Base-by-base conservation (phyloP, 768 basidiomycete species). In the Trametes sanguinea region DNA sequence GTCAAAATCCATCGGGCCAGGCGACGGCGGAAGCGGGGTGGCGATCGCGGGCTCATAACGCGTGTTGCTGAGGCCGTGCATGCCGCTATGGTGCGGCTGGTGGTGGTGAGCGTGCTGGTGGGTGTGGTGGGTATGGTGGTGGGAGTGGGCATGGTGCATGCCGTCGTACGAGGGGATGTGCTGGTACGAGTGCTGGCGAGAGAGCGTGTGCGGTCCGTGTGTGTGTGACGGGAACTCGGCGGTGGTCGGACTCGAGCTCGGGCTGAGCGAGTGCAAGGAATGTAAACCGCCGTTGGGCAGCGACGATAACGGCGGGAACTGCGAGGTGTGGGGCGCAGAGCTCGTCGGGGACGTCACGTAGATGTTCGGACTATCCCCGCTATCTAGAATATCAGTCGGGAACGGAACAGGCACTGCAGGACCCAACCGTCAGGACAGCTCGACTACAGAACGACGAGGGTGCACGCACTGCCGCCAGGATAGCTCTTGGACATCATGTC, bases 281-380 rank as follows among this genome's bases (percentile, higher is more conserved):
- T 81, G 81, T 64, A 78, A 67, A 29, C 75, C 70, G 30, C 70
- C 74, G 67, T 65, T 75, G 58, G 68, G 70, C 68, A 80, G 79
- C 35, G 78, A 77, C 39, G 80, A 72, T 27, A 80, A 79, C 45
- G 74, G 50, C 39, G 69, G 53, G 61, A 65, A 68, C 35, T 62
- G 58, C 50, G 80, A 77, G 54, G 75, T 81, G 11, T 77, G 73
- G 13, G 73, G 71, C 4, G 76, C 76, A 22, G 82, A 70, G 3
- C 81, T 79, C 0, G 76, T 74, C 2, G 90, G 88, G 0, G 87
- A 86, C 3, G 88, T 92, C 66, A 92, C 79, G 69, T 81, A 88
- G 66, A 92, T 90, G 65, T 89, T 87, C 8, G 89, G 88, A 55
- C 79, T 72, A 6, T 84, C 84, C 27, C 70, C 70, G 13, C 67